Evolutionary conservation across 2,329 filamentous ascomycete genomes (phyloP).

Genomic region (Cladosporium sp.): DNA sequence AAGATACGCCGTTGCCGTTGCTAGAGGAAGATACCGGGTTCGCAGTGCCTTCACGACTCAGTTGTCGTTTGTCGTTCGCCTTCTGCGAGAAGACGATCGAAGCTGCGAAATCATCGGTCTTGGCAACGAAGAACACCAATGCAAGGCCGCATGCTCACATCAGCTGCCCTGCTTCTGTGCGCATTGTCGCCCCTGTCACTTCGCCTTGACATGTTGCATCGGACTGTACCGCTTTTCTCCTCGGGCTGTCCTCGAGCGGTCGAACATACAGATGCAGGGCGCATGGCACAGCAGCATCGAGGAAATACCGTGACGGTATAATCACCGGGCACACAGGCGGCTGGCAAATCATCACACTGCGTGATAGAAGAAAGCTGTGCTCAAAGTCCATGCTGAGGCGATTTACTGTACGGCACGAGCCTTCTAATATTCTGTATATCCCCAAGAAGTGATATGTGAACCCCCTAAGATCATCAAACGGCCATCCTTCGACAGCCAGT

Average conservation of each 20-base stretch:
- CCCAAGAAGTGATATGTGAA: background rate
- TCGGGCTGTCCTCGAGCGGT: background rate
- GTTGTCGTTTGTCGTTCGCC: background rate
- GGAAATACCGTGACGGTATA: background rate
- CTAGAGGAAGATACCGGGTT: background rate
- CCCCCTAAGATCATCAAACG: conserved; percentile 7
- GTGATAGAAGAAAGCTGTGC: background rate
- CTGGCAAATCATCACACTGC: background rate
- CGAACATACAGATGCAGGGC: background rate
- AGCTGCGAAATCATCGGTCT: background rate
- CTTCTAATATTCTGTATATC: background rate
- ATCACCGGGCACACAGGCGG: background rate
- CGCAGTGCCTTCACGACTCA: background rate
- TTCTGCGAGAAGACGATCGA: background rate
- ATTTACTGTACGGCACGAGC: background rate
- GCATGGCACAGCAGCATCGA: conserved; percentile 4
- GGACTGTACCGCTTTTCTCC: background rate
- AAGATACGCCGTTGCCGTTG: background rate
- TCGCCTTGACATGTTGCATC: background rate
- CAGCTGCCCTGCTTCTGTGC: conserved; percentile 1
- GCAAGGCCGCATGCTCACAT: background rate
- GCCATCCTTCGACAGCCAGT: conserved; percentile 7
- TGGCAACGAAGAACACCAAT: background rate
- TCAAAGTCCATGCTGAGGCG: conserved; percentile 2
- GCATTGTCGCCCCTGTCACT: background rate